A percentile compares a stretch with the other conserved stretches of the same genome.
phyloP scores from a whole-genome alignment of 1,284 basidiomycete genomes.

The Melampsora larici-populina region DNA sequence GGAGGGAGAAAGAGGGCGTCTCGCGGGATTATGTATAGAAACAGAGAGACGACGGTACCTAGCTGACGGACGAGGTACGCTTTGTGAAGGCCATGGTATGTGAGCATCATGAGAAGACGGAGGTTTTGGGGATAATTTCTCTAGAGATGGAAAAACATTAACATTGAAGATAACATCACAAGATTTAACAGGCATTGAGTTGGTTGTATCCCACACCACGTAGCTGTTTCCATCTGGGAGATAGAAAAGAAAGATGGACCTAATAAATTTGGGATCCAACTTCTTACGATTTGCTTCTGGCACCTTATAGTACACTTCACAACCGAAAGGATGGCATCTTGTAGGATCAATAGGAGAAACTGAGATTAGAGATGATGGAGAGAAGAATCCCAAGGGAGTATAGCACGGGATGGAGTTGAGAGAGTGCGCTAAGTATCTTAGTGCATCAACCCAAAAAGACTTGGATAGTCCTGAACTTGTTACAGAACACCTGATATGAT shows the following conservation, averaged over 20 bases:
- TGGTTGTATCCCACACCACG: not conserved
- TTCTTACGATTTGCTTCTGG: not conserved
- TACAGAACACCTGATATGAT: not conserved
- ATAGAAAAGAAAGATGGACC: not conserved
- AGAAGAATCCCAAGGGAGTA: not conserved
- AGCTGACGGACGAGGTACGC: no score
- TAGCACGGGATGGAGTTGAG: no score
- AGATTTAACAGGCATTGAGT: not conserved
- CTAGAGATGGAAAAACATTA: not conserved
- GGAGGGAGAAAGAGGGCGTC: no score
- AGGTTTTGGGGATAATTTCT: no score
- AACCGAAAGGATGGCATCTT: not conserved
- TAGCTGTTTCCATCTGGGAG: constrained; percentile 4
- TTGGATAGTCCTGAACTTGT: not conserved
- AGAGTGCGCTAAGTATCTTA: constrained; percentile 26
- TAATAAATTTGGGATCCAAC: not conserved
- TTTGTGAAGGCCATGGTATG: no score
- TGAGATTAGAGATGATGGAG: not conserved
- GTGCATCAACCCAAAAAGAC: constrained; percentile 53
- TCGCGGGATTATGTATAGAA: no score
- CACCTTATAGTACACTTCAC: not conserved
- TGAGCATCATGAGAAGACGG: no score
- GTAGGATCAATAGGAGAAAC: no score
- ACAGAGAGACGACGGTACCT: no score
- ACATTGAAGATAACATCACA: not conserved